Percentiles rank a stretch among this genome's conserved stretches.
Conservation (phyloP, 345 rosid genomes). For the Passiflora organensis region DNA sequence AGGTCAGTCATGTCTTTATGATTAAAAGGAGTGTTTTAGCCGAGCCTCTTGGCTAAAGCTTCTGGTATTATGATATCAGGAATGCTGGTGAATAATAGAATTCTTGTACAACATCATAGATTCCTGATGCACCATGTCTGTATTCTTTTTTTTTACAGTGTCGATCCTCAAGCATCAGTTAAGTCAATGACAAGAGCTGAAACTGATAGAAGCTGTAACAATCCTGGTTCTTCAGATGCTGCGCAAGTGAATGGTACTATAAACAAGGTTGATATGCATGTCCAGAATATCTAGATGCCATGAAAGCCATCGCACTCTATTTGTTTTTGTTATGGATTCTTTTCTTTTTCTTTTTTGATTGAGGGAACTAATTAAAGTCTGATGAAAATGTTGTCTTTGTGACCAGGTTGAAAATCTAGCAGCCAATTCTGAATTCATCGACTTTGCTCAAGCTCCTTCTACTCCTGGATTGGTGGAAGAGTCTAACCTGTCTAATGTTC, state of each 20-base stretch:
- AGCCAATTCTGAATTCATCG: slow-evolving; percentile 51
- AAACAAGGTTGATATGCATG: slow-evolving; percentile 46
- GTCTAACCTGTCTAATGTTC: slow-evolving; percentile 55
- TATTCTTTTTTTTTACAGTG: slow-evolving; percentile 41
- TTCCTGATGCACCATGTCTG: background rate
- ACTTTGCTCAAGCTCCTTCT: slow-evolving; percentile 82
- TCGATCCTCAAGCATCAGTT: slow-evolving; percentile 40
- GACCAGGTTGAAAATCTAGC: slow-evolving; percentile 44
- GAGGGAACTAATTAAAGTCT: background rate
- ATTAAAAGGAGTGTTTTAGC: too few relatives aligned
- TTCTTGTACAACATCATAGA: background rate
- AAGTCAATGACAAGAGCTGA: slow-evolving; percentile 29
- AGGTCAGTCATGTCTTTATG: too few relatives aligned
- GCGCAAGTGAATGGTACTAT: slow-evolving; percentile 35
- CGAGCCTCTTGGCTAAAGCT: background rate
- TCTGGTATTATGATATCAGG: background rate
- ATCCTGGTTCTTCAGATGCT: slow-evolving; percentile 33
- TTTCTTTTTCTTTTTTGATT: slow-evolving; percentile 2
- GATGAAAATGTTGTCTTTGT: slow-evolving; percentile 17
- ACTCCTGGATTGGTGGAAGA: slow-evolving; percentile 87
- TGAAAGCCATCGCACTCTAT: background rate
- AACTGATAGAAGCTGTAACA: slow-evolving; percentile 24
- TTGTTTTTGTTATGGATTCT: too few relatives aligned
- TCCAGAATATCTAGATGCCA: slow-evolving; percentile 8
- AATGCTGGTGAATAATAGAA: background rate